Base-by-base conservation (phyloP, 495 filamentous ascomycete genomes). In the Tuber indicum region DNA sequence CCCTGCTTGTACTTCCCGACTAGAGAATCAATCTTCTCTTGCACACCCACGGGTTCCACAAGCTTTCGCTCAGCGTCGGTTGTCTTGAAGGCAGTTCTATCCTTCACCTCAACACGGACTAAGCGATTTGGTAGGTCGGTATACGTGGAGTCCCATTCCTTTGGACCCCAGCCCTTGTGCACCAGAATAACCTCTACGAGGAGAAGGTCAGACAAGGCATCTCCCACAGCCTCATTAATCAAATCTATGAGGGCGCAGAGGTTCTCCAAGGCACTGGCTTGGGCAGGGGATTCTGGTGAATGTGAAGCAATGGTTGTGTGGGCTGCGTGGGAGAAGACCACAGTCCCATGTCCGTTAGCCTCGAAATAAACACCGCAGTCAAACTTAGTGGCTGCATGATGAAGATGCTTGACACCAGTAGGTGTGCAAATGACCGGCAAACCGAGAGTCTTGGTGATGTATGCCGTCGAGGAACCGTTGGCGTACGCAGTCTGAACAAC, bases 321-420 rank as follows among this genome's bases (percentile, higher is more conserved):
- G 0, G 96, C 94, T 70, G 90, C 88, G 49, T 91, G 89, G 3
- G 93, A 97, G 88, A 99, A 99, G 58, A 97, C 90, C 41, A 98
- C 93, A 41, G 96, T 99, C 74, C 96, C 96, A 84, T 99, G 96
- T 72, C 96, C 96, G 82, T 99, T 99, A 72, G 96, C 96, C 85
- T 99, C 96, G 82, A 99, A 99, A 85, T 99, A 99, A 74, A 98
- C 93, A 66, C 96, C 96, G 72, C 97, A 91, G 82, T 98, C 96
- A 81, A 93, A 96, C 39, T 91, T 91, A 74, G 92, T 89, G 44
- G 96, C 96, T 23, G 93, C 96, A 83, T 98, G 96, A 86, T 99
- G 96, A 62, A 99, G 91, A 84, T 97, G 91, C 87, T 99, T 99
- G 70, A 99, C 96, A 82, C 96, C 96, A 2, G 96, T 99, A 69